Base-by-base conservation (phyloP, 148 eudicot species). In the Salicornia ramosissima region DNA sequence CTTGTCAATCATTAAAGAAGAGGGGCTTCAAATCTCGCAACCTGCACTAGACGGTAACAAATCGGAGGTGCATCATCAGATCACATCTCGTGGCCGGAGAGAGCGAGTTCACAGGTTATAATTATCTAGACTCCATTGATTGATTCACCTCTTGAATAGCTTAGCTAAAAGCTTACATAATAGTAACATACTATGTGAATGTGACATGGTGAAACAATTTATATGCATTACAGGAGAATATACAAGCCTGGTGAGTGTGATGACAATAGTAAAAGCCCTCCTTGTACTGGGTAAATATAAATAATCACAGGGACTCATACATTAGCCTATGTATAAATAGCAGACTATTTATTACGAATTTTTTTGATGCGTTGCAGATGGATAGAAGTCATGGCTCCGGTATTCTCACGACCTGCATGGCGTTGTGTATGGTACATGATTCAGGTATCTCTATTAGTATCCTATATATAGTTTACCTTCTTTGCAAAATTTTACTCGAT, bases 361-460 rank as follows among this genome's bases (percentile, higher is more conserved):
- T 43, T n/a, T 34, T 71, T 71, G 24, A 25, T 68, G 50, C 71
- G n/a, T 39, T 77, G 49, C 84, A 94, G 98, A 77, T 94, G 98
- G 98, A 86, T 94, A 71, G 98, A 94, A 75, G 88, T 94, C 77
- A 94, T 94, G 98, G 98, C 98, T 77, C 98, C 98, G 1, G 98
- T 94, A 30, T 90, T 94, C 75, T 87, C 97, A 11, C 83, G 70
- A 54, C 85, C 96, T 50, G 92, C 98, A 0, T 94, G 98, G 98
- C 90, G 96, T 46, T 94, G 98, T 71, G 92, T 82, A 40, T 94
- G 96, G 96, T 80, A 90, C 76, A 77, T 94, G 97, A 82, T 94
- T 79, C 98, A 94, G 95, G 98, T 88, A 64, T n/a, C n/a, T n/a
- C n/a, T n/a, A n/a, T 25, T 77, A 30, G 31, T 39, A 4, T 56